Base-by-base conservation (phyloP, 75 land plant genomes). In the Pseudotsuga menziesii region DNA sequence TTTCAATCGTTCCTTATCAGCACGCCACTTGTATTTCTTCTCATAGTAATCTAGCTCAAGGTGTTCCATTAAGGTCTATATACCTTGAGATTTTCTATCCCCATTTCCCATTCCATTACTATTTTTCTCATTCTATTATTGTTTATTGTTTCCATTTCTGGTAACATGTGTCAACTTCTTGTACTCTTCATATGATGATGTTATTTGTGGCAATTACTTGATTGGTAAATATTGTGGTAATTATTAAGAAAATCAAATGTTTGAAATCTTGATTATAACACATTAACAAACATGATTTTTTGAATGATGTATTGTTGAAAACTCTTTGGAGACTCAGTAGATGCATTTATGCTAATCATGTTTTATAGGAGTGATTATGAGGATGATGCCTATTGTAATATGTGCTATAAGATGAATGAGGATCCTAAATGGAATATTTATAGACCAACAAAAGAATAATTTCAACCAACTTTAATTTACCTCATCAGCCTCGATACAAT, bases 291-390 rank as follows among this genome's bases (percentile, higher is more conserved):
- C 72, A 69, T 3, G 19, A 69, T 19, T 64, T 63, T n/a, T 39
- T 69, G 44, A 22, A n/a, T n/a, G 52, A 44, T 44, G 52, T n/a
- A 44, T 44, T 44, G 52, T 8, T 44, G 8, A 6, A 2, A 44
- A 44, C 52, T 44, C 0, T 44, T 44, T 35, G 39, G 41, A 69
- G 3, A 41, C 48, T 7, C 14, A 20, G n/a, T 41, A 16, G 41
- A 69, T 69, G 72, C 23, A 69, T 36, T 29, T 69, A 39, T 3
- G 41, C 9, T 23, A 39, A 9, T 23, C 2, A 20, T 69, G 0
- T 19, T 64, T 36, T 69, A 35, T 82, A 88, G 90, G 86, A 80
- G 78, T 81, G 89, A 85, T 71, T 85, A 87, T 66, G 90, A 83
- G 29, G 85, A 88, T 63, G 85, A 86, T 57, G 78, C 76, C 13